Base-by-base conservation (phyloP, 2,329 filamentous ascomycete species). In the Colletotrichum magnum region DNA sequence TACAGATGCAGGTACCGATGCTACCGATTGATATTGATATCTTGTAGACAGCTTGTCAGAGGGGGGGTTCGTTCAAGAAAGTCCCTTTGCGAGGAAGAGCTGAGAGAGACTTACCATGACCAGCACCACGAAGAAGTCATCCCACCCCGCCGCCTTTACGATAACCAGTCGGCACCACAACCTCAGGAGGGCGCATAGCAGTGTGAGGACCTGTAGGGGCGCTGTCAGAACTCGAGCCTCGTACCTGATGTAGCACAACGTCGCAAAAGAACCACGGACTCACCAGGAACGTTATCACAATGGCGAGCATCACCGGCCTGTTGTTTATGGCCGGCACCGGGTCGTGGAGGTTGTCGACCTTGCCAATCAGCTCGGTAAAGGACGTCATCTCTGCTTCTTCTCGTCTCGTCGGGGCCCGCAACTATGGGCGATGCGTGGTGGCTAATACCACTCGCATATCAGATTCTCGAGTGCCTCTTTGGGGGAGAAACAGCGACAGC, bases 261-360 rank as follows among this genome's bases (percentile, higher is more conserved):
- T 5, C 26, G 1, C 16, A 10, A 5, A 13, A 6, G 32, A 36
- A 36, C 32, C 9, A 21, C 15, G 18, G 32, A 47, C 62, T 45
- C 43, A 73, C 52, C 24, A 73, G 28, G 2, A 73, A 73, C 2
- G 72, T 58, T 16, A 71, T 64, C 7, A 73, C 61, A 12, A 74
- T 15, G 26, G 65, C 68, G 48, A 72, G 64, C 16, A 72, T 47
- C 28, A 64, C 68, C 3, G 53, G 4, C 32, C 16, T 57, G 7
- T 64, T 43, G 16, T 74, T 73, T n/a, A 74, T 15, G 2, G 54
- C 15, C 13, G 72, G 72, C 24, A 6, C 43, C 2, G 68, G 59
- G 4, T 74, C 72, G 21, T 51, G 15, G 6, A 72, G 43, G 32
- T 74, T 74, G 12, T 74, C 39, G 41, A 57, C 54, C n/a, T 54